Percentiles rank a stretch among this genome's conserved stretches.
These are phyloP conservation scores for Quercus phellos DNA, from an alignment of 331 rosid species.

Conservation along the genomic window DNA sequence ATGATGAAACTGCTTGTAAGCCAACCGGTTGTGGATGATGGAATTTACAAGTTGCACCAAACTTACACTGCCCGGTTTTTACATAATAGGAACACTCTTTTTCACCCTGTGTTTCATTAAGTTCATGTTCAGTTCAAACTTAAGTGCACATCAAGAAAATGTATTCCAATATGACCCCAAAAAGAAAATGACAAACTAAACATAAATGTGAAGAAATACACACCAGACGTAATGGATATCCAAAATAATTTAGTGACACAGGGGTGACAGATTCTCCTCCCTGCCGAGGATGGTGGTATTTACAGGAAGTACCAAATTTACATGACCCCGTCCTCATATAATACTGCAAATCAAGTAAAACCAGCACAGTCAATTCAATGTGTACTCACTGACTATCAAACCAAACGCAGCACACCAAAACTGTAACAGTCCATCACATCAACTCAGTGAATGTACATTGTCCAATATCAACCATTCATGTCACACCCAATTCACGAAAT, in stretches of 20 bases:
- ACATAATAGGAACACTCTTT: conserved; percentile 93
- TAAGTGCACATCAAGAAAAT: conserved; percentile 6
- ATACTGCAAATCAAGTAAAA: conserved; percentile 60
- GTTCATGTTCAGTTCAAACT: conserved; percentile 13
- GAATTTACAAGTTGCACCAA: conserved; percentile 91
- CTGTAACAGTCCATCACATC: background rate
- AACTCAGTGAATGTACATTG: conserved; percentile 18
- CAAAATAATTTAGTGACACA: conserved; percentile 61
- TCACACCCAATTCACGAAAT: conserved; percentile 9
- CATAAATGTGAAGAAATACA: conserved; percentile 30
- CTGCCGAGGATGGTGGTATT: conserved; percentile 92
- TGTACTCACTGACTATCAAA: conserved; percentile 11
- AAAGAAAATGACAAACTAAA: background rate
- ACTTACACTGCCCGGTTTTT: conserved; percentile 94
- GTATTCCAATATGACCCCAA: conserved; percentile 14
- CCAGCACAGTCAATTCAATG: conserved; percentile 23
- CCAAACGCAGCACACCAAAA: conserved; percentile 23
- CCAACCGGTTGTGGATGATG: conserved; percentile 88
- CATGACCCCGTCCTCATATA: conserved; percentile 84
- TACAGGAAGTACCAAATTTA: conserved; percentile 90
- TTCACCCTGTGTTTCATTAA: conserved; percentile 65
- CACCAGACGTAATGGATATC: conserved; percentile 90
- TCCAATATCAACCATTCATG: conserved; percentile 20
- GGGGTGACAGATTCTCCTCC: conserved; percentile 51
- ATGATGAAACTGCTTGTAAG: conserved; percentile 53